Conservation (phyloP, 768 basidiomycete species). For the Suillus discolor region DNA sequence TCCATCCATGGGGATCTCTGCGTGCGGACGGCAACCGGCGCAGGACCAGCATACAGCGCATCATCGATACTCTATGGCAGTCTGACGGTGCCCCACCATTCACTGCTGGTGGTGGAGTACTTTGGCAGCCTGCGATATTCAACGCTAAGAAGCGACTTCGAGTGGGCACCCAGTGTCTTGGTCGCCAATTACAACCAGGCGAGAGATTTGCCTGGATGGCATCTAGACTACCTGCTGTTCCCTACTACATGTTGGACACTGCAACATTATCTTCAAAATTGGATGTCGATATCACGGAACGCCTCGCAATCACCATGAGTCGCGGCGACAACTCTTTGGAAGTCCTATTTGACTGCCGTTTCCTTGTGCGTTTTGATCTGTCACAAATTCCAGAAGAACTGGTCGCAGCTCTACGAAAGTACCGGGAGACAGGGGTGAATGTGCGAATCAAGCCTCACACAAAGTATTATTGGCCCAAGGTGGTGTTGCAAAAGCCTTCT, state of each 20-base stretch:
- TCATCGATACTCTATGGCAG: constrained; percentile 52
- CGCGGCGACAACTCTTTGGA: constrained; percentile 30
- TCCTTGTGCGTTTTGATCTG: constrained; percentile 52
- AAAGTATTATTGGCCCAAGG: constrained; percentile 51
- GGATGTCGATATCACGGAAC: constrained; percentile 46
- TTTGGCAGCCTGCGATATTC: constrained; percentile 60
- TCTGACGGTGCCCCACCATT: constrained; percentile 38
- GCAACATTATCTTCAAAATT: constrained; percentile 30
- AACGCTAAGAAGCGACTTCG: constrained; percentile 22
- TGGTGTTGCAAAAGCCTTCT: constrained; percentile 33
- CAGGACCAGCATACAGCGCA: constrained; percentile 43
- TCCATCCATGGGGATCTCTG: constrained; percentile 74
- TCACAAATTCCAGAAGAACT: constrained; percentile 44
- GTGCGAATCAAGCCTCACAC: constrained; percentile 39
- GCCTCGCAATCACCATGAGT: constrained; percentile 17
- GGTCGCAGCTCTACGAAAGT: constrained; percentile 25
- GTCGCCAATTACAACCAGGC: constrained; percentile 14
- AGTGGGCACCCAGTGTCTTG: constrained; percentile 21
- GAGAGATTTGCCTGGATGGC: constrained; percentile 60
- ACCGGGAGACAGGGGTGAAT: constrained; percentile 25
- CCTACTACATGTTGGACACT: constrained; percentile 32
- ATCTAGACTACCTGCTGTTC: constrained; percentile 54
- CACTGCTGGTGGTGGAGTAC: constrained; percentile 60
- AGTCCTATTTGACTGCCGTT: constrained; percentile 68
- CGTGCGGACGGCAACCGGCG: constrained; percentile 64